These are phyloP conservation scores for Lentinula lateritia DNA, from an alignment of 768 basidiomycete genomes.

Conservation along the genomic window DNA sequence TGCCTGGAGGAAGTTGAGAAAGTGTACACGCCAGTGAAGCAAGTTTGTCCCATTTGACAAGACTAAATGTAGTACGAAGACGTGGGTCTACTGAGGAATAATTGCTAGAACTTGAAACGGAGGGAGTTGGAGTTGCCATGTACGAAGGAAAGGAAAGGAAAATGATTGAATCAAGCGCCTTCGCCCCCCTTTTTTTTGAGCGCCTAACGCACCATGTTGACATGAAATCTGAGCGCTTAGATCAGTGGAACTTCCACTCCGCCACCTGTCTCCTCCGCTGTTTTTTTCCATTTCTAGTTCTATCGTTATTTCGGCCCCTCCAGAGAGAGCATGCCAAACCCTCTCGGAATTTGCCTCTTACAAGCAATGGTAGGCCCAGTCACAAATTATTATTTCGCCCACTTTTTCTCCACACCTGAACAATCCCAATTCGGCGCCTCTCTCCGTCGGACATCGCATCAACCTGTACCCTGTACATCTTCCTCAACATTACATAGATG, in stretches of 20 bases:
- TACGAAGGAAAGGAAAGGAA: too few species aligned
- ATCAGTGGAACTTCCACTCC: constrained; percentile 14
- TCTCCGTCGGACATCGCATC: constrained; percentile 37
- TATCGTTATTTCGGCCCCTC: constrained; percentile 36
- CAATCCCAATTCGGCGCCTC: not conserved
- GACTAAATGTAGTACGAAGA: not conserved
- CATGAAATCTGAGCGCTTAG: too few species aligned
- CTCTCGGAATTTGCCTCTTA: constrained; percentile 57
- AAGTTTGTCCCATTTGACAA: constrained; percentile 8
- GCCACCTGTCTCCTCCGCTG: constrained; percentile 19
- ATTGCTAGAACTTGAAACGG: not conserved
- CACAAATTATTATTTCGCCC: not conserved
- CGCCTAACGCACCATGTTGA: too few species aligned
- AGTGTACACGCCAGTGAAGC: constrained; percentile 3
- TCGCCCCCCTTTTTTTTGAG: too few species aligned
- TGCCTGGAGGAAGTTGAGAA: not conserved
- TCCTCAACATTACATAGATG: constrained; percentile 49
- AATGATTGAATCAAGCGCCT: too few species aligned
- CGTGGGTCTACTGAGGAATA: not conserved
- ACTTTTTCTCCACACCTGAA: constrained; percentile 22
- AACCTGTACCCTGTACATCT: constrained; percentile 49
- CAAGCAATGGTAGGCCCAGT: constrained; percentile 43
- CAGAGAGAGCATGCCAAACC: constrained; percentile 20
- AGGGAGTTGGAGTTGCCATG: constrained; percentile 1
- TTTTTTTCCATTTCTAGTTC: constrained; percentile 25